Evolutionary conservation across 1,139 yeast species (phyloP).

Genomic region (Protomyces lactucae-debilis): DNA sequence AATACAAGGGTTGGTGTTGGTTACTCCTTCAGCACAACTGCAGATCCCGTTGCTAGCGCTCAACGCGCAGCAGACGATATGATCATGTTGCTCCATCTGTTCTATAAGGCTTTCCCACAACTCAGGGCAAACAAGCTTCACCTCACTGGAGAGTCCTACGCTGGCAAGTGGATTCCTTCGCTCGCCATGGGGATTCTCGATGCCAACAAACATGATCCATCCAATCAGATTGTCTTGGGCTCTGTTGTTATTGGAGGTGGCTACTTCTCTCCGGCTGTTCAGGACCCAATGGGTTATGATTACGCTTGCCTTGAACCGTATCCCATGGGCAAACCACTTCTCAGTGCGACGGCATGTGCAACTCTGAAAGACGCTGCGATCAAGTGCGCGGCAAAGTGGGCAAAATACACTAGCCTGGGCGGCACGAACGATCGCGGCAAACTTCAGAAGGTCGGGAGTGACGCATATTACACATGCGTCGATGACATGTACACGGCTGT

Average conservation of each 20-base stretch:
- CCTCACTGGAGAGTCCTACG: conserved; percentile 92
- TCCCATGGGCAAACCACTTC: conserved; percentile 55
- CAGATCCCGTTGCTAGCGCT: conserved; percentile 52
- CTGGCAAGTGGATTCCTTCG: conserved; percentile 93
- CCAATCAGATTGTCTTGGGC: conserved; percentile 57
- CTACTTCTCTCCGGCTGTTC: conserved; percentile 83
- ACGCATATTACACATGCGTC: conserved; percentile 90
- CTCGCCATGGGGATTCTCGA: conserved; percentile 65
- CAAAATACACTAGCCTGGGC: conserved; percentile 59
- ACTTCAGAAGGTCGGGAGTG: conserved; percentile 81
- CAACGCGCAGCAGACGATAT: conserved; percentile 34
- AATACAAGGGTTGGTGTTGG: conserved; percentile 66
- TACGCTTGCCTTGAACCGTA: conserved; percentile 68
- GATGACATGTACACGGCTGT: conserved; percentile 70
- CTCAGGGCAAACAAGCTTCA: conserved; percentile 41
- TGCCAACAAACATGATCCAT: conserved; percentile 42
- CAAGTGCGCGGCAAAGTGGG: conserved; percentile 50
- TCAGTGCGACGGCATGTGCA: conserved; percentile 73
- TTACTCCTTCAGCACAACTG: conserved; percentile 49
- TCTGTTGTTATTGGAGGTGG: conserved; percentile 95
- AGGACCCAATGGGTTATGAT: conserved; percentile 81
- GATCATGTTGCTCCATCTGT: conserved; percentile 58
- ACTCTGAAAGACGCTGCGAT: conserved; percentile 67
- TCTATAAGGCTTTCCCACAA: conserved; percentile 67
- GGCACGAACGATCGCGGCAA: conserved; percentile 66